These are phyloP conservation scores for Phalaenopsis equestris DNA, from an alignment of 106 monocot genomes.

Conservation along the genomic window DNA sequence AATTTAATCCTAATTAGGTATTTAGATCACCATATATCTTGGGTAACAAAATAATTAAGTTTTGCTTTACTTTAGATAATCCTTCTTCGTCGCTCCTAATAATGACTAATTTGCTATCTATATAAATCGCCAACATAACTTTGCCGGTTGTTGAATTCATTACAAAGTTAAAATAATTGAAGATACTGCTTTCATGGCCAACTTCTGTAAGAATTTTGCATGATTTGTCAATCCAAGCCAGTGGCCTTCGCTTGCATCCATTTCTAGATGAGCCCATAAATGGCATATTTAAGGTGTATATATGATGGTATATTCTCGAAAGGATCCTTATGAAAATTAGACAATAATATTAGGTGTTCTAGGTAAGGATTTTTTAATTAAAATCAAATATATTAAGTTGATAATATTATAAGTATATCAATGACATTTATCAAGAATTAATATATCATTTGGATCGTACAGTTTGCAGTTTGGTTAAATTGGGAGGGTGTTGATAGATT, in stretches of 20 bases:
- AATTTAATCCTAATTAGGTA: neutral
- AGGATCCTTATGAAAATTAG: too few species aligned
- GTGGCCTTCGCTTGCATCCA: neutral
- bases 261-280: neutral
- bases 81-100: neutral
- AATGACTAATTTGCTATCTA: neutral
- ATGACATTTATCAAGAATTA: too few species aligned
- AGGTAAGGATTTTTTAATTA: too few species aligned
- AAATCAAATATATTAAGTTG: too few species aligned
- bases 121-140: neutral
- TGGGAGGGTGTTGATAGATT: too few species aligned
- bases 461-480: too few species aligned
- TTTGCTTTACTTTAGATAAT: neutral
- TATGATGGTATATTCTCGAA: too few species aligned
- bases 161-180: neutral
- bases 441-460: too few species aligned
- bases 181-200: neutral
- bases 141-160: neutral
- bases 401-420: too few species aligned
- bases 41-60: neutral
- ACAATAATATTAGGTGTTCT: too few species aligned
- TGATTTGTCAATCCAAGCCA: neutral
- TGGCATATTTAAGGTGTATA: neutral
- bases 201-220: neutral
- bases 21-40: neutral